Evolutionary conservation across 129 eudicot species (phyloP).

Genomic region (Saussurea involucrata): DNA sequence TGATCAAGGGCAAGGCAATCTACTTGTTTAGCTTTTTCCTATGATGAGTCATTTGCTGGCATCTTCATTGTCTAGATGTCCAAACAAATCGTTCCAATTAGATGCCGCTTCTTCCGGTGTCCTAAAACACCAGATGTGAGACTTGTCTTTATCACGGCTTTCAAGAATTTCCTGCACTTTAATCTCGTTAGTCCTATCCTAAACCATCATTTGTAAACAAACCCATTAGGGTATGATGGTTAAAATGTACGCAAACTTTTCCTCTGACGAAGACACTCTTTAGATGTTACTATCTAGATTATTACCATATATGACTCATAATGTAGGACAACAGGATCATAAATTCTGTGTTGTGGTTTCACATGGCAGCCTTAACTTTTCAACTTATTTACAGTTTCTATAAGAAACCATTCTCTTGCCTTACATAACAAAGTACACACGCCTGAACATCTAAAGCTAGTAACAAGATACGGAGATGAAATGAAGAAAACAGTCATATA

Average conservation of each 20-base stretch:
- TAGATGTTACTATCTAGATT: slow-evolving; percentile 12
- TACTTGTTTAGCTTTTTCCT: not conserved
- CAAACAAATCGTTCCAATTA: slow-evolving; percentile 41
- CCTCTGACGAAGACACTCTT: not conserved
- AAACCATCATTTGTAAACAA: no score
- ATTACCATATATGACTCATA: not conserved
- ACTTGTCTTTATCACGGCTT: slow-evolving; percentile 58
- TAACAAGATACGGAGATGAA: not conserved
- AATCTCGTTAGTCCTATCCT: slow-evolving; percentile 1
- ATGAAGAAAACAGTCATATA: not conserved
- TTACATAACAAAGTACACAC: not conserved
- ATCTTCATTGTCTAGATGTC: slow-evolving; percentile 36
- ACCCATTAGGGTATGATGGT: no score
- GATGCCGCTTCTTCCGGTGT: slow-evolving; percentile 65
- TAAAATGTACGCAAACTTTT: no score
- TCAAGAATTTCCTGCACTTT: slow-evolving; percentile 64
- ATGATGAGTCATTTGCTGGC: not conserved
- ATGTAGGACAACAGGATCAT: not conserved
- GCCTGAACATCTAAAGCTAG: no score
- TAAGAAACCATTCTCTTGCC: not conserved
- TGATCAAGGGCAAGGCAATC: not conserved
- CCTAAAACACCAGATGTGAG: slow-evolving; percentile 71
- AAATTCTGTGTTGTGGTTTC: slow-evolving; percentile 7
- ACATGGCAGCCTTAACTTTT: slow-evolving; percentile 6
- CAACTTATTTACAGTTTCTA: not conserved